Evolutionary conservation across 495 filamentous ascomycete species (phyloP), one percentile per base, ranked within the genome.

Genomic region (Penicillium ochrochloron): DNA sequence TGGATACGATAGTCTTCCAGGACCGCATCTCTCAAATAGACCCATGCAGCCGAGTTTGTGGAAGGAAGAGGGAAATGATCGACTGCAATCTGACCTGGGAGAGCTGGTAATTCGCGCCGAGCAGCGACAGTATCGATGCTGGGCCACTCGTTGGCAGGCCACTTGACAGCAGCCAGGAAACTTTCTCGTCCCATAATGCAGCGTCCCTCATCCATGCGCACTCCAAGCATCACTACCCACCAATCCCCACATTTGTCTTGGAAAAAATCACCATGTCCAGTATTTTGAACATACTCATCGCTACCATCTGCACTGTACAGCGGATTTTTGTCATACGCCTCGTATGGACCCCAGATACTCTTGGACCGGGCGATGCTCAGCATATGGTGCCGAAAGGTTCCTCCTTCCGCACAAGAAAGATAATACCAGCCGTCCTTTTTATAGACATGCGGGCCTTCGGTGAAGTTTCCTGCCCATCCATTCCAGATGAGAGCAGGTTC

Each of bases 161-260:
- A 90, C 33, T 69, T 74, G 0, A 84, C 84, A 0, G 83, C 76
- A 3, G 79, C 78, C 56, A 90, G 73, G 25, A 87, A 73, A 0
- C 84, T 85, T 71, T 89, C 88, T 0, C 87, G 71, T 25, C 84
- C 86, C 85, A 89, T 87, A 27, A 85, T 84, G 64, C 82, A 86
- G 48, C 82, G 77, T n/a, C 78, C 50, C 37, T 67, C 55, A 2
- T 65, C 57, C 5, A 54, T 60, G 35, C 87, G 77, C 1, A 80
- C 84, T 5, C 82, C 76, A 3, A 89, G 73, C 6, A 75, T 75
- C 33, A 80, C 72, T 0, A 72, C 82, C 85, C 84, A 88, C 86
- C 86, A 88, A 41, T 82, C 76, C 0, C 80, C 83, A 5, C 65
- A 15, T 2, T 61, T 50, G 67, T 88, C 85, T 61, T 85, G 80